Conservation (phyloP, 2,329 filamentous ascomycete genomes). For the Sphaerulina populicola region DNA sequence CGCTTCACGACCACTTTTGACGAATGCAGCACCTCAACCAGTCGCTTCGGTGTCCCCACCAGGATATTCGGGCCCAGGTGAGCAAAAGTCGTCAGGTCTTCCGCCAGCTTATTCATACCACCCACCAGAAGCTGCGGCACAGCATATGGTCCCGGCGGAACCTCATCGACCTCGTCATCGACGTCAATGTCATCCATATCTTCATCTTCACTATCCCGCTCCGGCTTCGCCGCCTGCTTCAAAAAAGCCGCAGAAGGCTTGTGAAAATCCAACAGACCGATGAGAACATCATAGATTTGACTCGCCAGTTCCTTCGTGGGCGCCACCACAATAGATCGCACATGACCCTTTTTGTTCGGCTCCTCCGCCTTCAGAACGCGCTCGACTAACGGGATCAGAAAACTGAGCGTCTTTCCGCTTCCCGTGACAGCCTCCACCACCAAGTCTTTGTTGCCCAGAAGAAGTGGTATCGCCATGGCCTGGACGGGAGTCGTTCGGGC, state of each 20-base stretch:
- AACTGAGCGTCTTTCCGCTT: slow-evolving; percentile 82
- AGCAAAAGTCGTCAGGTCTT: slow-evolving; percentile 79
- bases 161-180: slow-evolving; percentile 40
- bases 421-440: slow-evolving; percentile 88
- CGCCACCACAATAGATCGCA: slow-evolving; percentile 84
- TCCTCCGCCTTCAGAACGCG: slow-evolving; percentile 71
- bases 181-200: slow-evolving; percentile 33
- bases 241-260: slow-evolving; percentile 62
- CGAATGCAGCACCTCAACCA: slow-evolving; percentile 80
- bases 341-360: slow-evolving; percentile 78
- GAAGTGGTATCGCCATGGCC: slow-evolving; percentile 79
- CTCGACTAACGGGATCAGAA: slow-evolving; percentile 74
- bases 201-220: slow-evolving; percentile 36
- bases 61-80: slow-evolving; percentile 79
- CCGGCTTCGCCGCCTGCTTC: slow-evolving; percentile 40
- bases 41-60: slow-evolving; percentile 80
- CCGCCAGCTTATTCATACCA: slow-evolving; percentile 68
- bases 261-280: slow-evolving; percentile 74
- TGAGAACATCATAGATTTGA: slow-evolving; percentile 77
- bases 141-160: slow-evolving; percentile 46
- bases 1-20: slow-evolving; percentile 40
- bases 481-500: slow-evolving; percentile 88
- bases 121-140: slow-evolving; percentile 84
- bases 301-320: slow-evolving; percentile 85
- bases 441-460: slow-evolving; percentile 83